Base-by-base conservation (phyloP, 2,329 filamentous ascomycete genomes). In the Alternaria infectoria region DNA sequence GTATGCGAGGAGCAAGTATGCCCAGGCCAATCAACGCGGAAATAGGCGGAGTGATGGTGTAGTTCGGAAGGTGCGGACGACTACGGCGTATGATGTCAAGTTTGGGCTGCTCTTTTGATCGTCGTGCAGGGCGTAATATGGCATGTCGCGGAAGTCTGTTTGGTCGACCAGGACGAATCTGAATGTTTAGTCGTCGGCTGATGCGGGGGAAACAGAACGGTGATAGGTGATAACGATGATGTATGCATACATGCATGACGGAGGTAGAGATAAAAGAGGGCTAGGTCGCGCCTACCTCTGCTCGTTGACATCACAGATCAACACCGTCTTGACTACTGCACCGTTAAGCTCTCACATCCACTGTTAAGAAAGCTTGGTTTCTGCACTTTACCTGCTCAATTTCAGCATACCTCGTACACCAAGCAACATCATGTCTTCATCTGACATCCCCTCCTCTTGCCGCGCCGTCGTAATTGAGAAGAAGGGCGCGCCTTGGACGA, bases 381-480 rank as follows among this genome's bases (percentile, higher is more conserved):
- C n/a, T 25, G 3, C 3, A 12, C 30, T 50, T 43, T 4, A 23
- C 7, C 11, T 40, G 26, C 25, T 3, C 3, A 15, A 15, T 8
- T 13, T 28, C 11, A 12, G 12, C 15, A 19, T 2, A 25, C 8
- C 8, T 25, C 5, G 8, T 15, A 36, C 17, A n/a, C 4, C 19
- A 11, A 30, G 45, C 4, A 36, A 2, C 23, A 47, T 19, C 43
- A 58, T 59, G 59, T 26, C 45, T 46, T 43, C 62, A 19, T 36
- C 59, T 0, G 52, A 19, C 9, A 73, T 77, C 56, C 91, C 91
- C 8, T 86, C 88, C 69, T 89, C 88, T 10, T 92, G 86, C 84
- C 90, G 89, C 76, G 89, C 88, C 5, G 89, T 88, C 52, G 83
- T 90, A 60, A 81, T 92, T 69, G 84, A 86, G 59, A 82, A 84